Evolutionary conservation across 345 rosid genomes (phyloP), one percentile per base, ranked within the genome.

Genomic region (Tarenaya hassleriana): DNA sequence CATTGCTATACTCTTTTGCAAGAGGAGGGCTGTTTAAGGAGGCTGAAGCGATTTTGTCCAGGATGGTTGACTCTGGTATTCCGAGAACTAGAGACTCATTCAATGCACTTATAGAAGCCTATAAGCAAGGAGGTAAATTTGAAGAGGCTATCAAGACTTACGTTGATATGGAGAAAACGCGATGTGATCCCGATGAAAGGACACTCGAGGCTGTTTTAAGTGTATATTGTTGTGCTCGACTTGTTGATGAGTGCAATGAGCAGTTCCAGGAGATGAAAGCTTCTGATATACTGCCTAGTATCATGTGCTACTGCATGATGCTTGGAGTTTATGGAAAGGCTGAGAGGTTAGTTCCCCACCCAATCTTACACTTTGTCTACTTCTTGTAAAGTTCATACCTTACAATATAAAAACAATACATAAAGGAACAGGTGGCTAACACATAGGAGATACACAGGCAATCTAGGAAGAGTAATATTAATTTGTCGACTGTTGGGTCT

Each of bases 231-330:
- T 72, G 70, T 37, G 88, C 98, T 12, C 84, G 96, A 43, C 83
- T 87, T 48, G 83, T 78, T 60, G 98, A 87, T 69, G 94, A 91
- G 79, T 73, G 95, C 57, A 75, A 70, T 71, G 98, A 87, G 75
- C 95, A 91, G 64, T 91, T 84, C 76, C 78, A 71, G 61, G 95
- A 87, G 78, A 87, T 87, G 69, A 84, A 77, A 77, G 75, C 82
- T 29, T 76, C 74, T 8, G 94, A 94, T 59, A 72, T 87, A 50
- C 61, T 82, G 55, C 95, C 90, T 34, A 91, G 87, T 60, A 82
- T 91, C 64, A 81, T 82, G 72, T 82, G 88, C 74, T 84, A 91
- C 73, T 91, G 95, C 62, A 84, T 82, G 84, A 79, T 91, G 96
- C 74, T 91, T 20, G 88, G 96, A 66, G 94, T 87, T 58, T 87